Percentiles rank a stretch among this genome's conserved stretches.
These are phyloP conservation scores for Talaromyces islandicus DNA, from an alignment of 2,329 filamentous ascomycete species.

Conservation along the genomic window DNA sequence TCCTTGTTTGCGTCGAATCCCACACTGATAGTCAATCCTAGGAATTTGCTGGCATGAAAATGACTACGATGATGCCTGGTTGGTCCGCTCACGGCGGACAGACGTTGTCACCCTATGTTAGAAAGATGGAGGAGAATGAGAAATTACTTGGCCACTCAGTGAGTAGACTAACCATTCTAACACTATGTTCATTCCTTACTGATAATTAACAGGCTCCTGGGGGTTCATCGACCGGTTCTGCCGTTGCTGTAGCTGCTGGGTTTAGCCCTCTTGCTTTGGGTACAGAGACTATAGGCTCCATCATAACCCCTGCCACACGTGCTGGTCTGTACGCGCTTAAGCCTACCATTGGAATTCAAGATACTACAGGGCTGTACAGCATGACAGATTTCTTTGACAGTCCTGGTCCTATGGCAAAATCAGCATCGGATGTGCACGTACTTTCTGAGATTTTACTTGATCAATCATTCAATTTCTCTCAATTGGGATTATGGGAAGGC, in stretches of 20 bases:
- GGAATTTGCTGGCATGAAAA: constrained; percentile 2
- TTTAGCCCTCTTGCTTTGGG: constrained; percentile 26
- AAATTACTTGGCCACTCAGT: background rate
- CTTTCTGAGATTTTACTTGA: background rate
- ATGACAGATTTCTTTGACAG: background rate
- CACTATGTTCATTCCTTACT: too few species aligned
- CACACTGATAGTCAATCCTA: constrained; percentile 8
- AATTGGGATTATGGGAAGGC: background rate
- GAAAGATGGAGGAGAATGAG: background rate
- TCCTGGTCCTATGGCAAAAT: background rate
- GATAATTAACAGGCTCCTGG: constrained; percentile 21
- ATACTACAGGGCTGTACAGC: background rate
- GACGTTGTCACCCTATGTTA: constrained; percentile 19
- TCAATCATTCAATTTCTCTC: background rate
- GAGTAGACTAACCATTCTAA: too few species aligned
- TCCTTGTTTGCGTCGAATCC: too few species aligned
- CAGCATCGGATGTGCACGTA: background rate
- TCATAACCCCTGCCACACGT: background rate
- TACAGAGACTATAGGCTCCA: constrained; percentile 25
- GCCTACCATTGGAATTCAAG: background rate
- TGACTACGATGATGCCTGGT: constrained; percentile 11
- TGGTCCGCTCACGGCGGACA: constrained; percentile 22
- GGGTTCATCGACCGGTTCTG: constrained; percentile 30
- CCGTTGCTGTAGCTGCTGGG: constrained; percentile 25
- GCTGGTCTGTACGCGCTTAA: background rate